Base-by-base conservation (phyloP, 164 flowering plant species). In the Sedum album region DNA sequence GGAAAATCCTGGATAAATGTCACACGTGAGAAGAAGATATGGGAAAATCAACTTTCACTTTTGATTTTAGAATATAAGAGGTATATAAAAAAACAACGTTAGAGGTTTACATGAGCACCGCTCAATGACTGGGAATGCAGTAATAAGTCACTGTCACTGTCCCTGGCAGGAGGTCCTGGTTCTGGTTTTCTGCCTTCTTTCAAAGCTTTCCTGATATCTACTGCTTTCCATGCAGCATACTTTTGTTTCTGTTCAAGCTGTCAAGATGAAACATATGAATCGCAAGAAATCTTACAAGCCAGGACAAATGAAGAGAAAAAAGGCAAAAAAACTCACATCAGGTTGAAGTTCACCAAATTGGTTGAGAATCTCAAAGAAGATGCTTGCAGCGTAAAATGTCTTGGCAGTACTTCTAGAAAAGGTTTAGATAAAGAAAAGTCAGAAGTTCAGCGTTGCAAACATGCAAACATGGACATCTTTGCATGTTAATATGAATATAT, bases 171-270 rank as follows among this genome's bases (percentile, higher is more conserved):
- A 17, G 95, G 91, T 13, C 97, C 99, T 36, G 96, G 87, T 38
- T 68, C 83, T 61, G 97, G 99, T 69, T 77, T 91, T 80, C 97
- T 82, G 70, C 99, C 99, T 78, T 94, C 99, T 77, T 90, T 94
- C 78, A 94, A 49, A 73, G 99, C 97, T 80, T 88, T 94, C 78
- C 97, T 84, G 68, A 91, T 91, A 79, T 94, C 99, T 46, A 90
- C 99, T 74, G 99, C 97, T 80, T 94, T 94, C 99, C 99, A 94
- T n/a, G 69, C 94, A 68, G 99, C 93, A 88, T 94, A 91, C 73
- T 91, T 94, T 74, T 90, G 96, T 73, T 88, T 94, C 77, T 94
- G 96, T 79, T 90, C 96, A 72, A 94, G 82, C 99, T 94, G 84
- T 66, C 68, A 72, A 74, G 68, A 48, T 8, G 55, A 30, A 49